Base-by-base conservation (phyloP, 1,284 basidiomycete genomes). In the Tilletia indica region DNA sequence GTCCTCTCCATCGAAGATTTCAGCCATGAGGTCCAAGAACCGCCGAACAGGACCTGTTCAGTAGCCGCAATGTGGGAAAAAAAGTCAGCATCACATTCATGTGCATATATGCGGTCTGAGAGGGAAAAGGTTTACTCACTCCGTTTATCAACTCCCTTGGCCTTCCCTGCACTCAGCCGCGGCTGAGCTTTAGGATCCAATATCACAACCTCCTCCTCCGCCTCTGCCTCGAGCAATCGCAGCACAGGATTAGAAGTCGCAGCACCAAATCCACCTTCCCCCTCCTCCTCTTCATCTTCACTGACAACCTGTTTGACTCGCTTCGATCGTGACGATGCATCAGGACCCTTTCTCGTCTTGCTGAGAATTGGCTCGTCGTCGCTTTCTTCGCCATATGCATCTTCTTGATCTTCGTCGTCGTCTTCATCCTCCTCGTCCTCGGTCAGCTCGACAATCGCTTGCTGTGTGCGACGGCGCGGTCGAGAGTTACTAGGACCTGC, bases 1-100 rank as follows among this genome's bases (percentile, higher is more conserved):
- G 80, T 96, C 94, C 80, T 95, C 92, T 0, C 93, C 92, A 81
- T 95, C 93, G 76, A 95, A 92, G 25, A 96, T 89, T 71, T 95
- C 93, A 73, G 95, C 93, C 0, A 95, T 86, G 21, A 91, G 83
- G 5, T 87, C 87, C 1, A 86, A 87, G 4, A 96, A 87, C 81
- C 92, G 94, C 79, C 93, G 90, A 8, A 93, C 85, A 0, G 91
- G 90, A 1, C 85, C 91, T 93, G 77, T 36, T 8, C 42, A 45
- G 3, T 45, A 54, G 3, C 8, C 25, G 67, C 69, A 49, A 71
- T 48, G 47, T 36, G 38, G 69, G 71, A 73, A 31, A 42, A 14
- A 14, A 47, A 21, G 31, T 67, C 66, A 67, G 66, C 47, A 67
- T 14, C 36, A 25, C 2, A 69, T 19, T 9, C 42, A 45, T 45